These are phyloP conservation scores for Cytospora chrysosperma DNA, from an alignment of 2,329 filamentous ascomycete genomes.

Conservation along the genomic window DNA sequence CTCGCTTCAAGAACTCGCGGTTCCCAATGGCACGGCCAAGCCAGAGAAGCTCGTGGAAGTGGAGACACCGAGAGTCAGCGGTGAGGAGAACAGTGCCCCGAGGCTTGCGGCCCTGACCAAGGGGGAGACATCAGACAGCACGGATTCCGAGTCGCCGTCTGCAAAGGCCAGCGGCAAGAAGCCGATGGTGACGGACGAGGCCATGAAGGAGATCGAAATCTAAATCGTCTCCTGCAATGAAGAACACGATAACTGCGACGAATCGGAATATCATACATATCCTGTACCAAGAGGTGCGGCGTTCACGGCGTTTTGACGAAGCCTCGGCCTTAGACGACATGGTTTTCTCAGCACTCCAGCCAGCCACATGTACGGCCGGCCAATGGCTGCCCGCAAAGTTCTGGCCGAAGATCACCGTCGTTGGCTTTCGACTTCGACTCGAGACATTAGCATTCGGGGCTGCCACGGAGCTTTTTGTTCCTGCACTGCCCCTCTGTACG, in stretches of 20 bases:
- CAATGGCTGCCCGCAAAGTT: neutral
- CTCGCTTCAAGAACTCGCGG: constrained; percentile 37
- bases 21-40: constrained; percentile 40
- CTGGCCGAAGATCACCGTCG: neutral
- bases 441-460: constrained; percentile 1
- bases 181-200: constrained; percentile 45
- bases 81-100: constrained; percentile 38
- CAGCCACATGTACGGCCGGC: constrained; percentile 11
- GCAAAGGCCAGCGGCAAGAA: constrained; percentile 46
- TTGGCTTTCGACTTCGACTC: constrained; percentile 10
- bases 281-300: constrained; percentile 22
- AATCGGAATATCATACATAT: constrained; percentile 25
- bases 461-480: neutral
- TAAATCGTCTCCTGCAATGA: constrained; percentile 35
- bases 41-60: constrained; percentile 55
- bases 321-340: constrained; percentile 23
- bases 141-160: constrained; percentile 31
- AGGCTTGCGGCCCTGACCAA: constrained; percentile 37
- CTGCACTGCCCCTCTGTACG: constrained; percentile 14
- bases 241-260: constrained; percentile 28
- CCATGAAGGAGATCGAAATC: constrained; percentile 64
- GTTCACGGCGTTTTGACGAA: constrained; percentile 25
- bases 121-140: constrained; percentile 36
- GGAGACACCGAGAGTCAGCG: constrained; percentile 50
- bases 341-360: constrained; percentile 7